phyloP scores from a whole-genome alignment of 2,329 filamentous ascomycete species.

The Lasiodiplodia sp. region DNA sequence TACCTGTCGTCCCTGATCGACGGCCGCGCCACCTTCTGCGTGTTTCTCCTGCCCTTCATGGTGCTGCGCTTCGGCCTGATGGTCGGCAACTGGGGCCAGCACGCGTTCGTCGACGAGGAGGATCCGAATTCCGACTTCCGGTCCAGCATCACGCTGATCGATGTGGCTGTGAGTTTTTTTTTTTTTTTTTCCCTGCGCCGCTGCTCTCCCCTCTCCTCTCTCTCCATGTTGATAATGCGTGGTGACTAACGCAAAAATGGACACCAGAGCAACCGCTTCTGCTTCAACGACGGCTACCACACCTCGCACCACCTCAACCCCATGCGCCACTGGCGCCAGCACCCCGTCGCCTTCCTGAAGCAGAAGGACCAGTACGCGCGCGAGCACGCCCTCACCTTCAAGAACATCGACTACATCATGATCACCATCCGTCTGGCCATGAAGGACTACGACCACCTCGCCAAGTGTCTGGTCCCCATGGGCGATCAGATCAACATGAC shows the following conservation, averaged over 20 bases:
- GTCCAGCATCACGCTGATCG: conserved; percentile 80
- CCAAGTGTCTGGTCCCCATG: conserved; percentile 75
- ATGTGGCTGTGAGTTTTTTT: conserved; percentile 70
- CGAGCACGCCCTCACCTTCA: conserved; percentile 77
- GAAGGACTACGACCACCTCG: conserved; percentile 76
- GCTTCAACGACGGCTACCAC: conserved; percentile 84
- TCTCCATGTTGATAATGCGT: background rate
- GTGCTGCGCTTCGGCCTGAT: conserved; percentile 75
- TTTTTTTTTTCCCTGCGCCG: conserved; percentile 22
- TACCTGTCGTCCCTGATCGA: conserved; percentile 27
- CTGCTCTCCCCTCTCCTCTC: too few species aligned
- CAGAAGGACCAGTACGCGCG: conserved; percentile 71
- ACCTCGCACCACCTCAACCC: conserved; percentile 83
- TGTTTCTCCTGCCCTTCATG: conserved; percentile 70
- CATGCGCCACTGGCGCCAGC: conserved; percentile 80
- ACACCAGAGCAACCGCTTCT: conserved; percentile 76
- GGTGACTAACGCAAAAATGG: background rate
- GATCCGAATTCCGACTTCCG: conserved; percentile 80
- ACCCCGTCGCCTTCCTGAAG: conserved; percentile 75
- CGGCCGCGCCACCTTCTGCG: conserved; percentile 64
- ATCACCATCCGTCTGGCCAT: conserved; percentile 72
- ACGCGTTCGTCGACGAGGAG: conserved; percentile 78
- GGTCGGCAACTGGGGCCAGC: conserved; percentile 86
- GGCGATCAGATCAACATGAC: conserved; percentile 73
- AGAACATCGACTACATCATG: conserved; percentile 82